Evolutionary conservation across 768 basidiomycete genomes (phyloP).

Genomic region (Rhizopogon roseolus): DNA sequence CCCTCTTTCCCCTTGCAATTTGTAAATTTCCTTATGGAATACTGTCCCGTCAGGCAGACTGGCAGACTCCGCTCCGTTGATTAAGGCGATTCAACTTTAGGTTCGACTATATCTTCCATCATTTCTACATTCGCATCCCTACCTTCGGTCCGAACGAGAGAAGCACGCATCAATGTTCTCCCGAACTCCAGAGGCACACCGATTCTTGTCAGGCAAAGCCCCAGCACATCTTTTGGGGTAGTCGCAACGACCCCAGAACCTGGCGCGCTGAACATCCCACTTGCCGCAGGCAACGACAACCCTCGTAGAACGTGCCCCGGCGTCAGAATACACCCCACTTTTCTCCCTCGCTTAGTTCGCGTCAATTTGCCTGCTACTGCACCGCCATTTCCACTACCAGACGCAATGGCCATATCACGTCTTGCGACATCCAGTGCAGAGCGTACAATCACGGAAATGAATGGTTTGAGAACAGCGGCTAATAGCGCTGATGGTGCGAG

Average conservation of each 20-base stretch:
- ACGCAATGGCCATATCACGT: constrained; percentile 22
- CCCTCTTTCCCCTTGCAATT: too few relatives aligned
- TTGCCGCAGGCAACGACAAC: constrained; percentile 14
- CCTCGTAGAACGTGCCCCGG: constrained; percentile 38
- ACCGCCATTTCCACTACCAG: constrained; percentile 6
- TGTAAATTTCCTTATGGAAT: not conserved
- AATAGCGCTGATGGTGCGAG: constrained; percentile 36
- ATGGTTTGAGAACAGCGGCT: constrained; percentile 24
- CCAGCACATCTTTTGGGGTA: constrained; percentile 12
- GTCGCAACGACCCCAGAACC: constrained; percentile 3
- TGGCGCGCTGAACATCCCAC: not conserved
- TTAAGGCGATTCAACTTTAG: not conserved
- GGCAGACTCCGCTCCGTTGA: too few relatives aligned
- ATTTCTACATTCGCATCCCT: not conserved
- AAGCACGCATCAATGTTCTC: not conserved
- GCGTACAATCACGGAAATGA: constrained; percentile 29
- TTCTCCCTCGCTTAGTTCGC: constrained; percentile 19
- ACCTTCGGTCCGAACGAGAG: not conserved
- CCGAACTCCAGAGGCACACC: constrained; percentile 23
- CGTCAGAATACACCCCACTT: constrained; percentile 26
- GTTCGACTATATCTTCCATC: not conserved
- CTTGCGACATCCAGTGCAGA: constrained; percentile 28
- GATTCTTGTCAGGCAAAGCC: constrained; percentile 26
- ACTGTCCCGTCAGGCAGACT: too few relatives aligned
- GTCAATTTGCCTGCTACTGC: constrained; percentile 13